Base-by-base conservation (phyloP, 306 rosid genomes). In the Parietaria judaica region DNA sequence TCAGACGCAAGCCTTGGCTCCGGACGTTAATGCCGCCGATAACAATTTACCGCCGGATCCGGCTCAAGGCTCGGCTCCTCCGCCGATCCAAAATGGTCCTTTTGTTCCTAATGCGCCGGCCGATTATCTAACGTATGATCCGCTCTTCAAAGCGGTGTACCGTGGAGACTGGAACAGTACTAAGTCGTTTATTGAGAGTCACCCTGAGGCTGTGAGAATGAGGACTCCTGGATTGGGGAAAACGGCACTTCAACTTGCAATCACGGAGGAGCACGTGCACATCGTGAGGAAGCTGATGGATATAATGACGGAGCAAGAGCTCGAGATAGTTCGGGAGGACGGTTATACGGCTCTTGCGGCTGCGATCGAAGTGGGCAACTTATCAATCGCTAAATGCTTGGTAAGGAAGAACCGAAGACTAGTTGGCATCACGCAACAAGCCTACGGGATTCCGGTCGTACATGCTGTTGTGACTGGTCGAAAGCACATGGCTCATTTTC, bases 201-300 rank as follows among this genome's bases (percentile, higher is more conserved):
- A 55, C 46, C 61, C 70, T 36, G 61, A 43, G 3, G 61, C 53
- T 15, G 38, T 65, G 11, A 43, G 61, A 23, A 52, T 47, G 10
- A 12, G 41, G 11, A 31, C 35, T 12, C 11, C 37, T 16, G 1
- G 3, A 2, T 41, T 31, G 4, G 61, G 34, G 8, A 4, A 0
- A 23, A 60, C 46, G 0, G 44, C 16, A 11, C 59, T 67, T 51
- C 72, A 50, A 43, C 5, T 12, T 0, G 65, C 58, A 38, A 11
- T 38, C 41, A 2, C 13, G 6, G 36, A 17, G 12, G 53, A 13
- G 45, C 6, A 43, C 15, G 11, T 41, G 11, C 9, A 54, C 4
- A 39, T 65, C 3, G 58, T 39, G 9, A 12, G 50, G 8, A 9
- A 37, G 44, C n/a, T 67, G 46, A 52, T 67, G 39, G 23, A 8